Conservation (phyloP, 2,329 filamentous ascomycete species). For the Botrytis fabae region DNA sequence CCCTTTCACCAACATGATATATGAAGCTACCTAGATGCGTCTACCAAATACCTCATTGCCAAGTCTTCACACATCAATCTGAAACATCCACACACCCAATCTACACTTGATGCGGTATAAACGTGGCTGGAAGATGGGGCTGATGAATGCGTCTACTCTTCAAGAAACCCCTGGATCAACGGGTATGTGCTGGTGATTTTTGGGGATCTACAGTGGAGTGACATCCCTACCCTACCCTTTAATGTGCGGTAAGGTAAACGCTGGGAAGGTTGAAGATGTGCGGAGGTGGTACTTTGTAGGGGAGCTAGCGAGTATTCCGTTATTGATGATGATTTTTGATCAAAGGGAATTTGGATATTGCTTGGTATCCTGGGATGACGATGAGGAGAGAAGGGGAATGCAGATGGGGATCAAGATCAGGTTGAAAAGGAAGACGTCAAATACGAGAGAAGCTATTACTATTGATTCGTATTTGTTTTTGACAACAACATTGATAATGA, state of each 20-base stretch:
- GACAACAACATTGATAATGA: background rate
- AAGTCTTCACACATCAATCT: background rate
- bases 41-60: background rate
- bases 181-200: background rate
- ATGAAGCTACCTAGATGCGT: background rate
- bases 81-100: background rate
- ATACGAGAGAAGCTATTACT: background rate
- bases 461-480: background rate
- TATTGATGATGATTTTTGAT: background rate
- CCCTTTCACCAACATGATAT: background rate
- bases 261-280: background rate
- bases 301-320: background rate
- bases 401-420: background rate
- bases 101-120: background rate
- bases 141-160: background rate
- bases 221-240: background rate
- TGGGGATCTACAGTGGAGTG: conserved; percentile 3
- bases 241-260: background rate
- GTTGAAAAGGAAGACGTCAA: background rate
- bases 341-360: background rate
- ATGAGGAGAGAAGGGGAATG: background rate
- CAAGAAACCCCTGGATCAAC: background rate
- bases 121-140: conserved; percentile 11
- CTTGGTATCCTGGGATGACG: background rate
- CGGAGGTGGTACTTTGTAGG: too few species aligned